These are phyloP conservation scores for Colletotrichum musicola DNA, from an alignment of 2,329 filamentous ascomycete genomes.

Conservation along the genomic window DNA sequence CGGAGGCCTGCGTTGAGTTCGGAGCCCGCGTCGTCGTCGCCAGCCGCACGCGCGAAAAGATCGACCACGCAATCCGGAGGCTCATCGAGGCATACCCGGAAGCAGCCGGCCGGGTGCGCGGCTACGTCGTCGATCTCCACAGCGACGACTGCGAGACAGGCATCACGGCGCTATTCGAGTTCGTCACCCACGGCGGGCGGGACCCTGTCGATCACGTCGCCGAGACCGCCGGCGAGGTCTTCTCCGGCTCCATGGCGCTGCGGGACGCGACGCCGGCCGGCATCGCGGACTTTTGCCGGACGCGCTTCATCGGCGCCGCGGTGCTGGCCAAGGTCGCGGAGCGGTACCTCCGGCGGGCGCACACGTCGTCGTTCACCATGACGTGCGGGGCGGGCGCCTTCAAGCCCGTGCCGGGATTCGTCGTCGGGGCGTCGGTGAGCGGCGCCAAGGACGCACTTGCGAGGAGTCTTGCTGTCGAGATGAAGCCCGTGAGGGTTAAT, in stretches of 20 bases:
- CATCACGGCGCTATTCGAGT: constrained; percentile 60
- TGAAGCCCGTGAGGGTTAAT: constrained; percentile 75
- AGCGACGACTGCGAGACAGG: constrained; percentile 49
- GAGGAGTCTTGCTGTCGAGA: constrained; percentile 70
- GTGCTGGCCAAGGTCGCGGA: constrained; percentile 64
- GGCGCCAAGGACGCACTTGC: constrained; percentile 66
- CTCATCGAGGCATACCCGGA: constrained; percentile 5
- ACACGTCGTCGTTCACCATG: constrained; percentile 64
- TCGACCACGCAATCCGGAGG: constrained; percentile 42
- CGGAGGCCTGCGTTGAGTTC: constrained; percentile 67
- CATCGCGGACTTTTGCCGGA: constrained; percentile 53
- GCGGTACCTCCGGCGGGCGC: constrained; percentile 55
- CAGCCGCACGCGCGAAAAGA: constrained; percentile 68
- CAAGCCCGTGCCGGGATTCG: constrained; percentile 65
- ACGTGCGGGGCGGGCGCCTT: constrained; percentile 67
- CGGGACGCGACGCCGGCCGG: constrained; percentile 2
- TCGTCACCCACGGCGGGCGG: constrained; percentile 59
- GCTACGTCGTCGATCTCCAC: neutral
- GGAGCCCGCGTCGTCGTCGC: constrained; percentile 70
- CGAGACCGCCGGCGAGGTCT: constrained; percentile 15
- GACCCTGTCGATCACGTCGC: constrained; percentile 66
- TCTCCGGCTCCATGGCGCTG: neutral
- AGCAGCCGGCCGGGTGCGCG: neutral
- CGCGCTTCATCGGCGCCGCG: constrained; percentile 52
- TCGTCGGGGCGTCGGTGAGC: constrained; percentile 60